Conservation (phyloP, 768 basidiomycete genomes). For the Coprinopsis marcescibilis region DNA sequence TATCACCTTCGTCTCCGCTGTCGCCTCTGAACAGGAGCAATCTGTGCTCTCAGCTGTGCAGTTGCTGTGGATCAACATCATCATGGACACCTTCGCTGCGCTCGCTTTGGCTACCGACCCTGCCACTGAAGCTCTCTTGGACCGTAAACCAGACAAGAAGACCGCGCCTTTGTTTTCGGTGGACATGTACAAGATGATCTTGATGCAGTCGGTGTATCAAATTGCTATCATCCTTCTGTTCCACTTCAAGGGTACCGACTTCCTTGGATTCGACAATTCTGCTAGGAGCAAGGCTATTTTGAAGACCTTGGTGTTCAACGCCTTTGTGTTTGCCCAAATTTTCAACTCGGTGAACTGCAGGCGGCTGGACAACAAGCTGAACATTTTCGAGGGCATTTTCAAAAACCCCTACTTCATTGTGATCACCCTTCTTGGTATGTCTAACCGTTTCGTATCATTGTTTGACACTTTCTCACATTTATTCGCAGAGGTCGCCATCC, state of each 20-base stretch:
- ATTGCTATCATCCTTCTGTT: slow-evolving; percentile 78
- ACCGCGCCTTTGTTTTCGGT: slow-evolving; percentile 83
- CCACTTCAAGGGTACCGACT: slow-evolving; percentile 75
- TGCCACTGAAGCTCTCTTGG: slow-evolving; percentile 70
- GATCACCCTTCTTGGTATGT: slow-evolving; percentile 80
- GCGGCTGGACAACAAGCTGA: slow-evolving; percentile 77
- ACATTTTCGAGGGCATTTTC: slow-evolving; percentile 80
- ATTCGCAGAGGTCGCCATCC: slow-evolving; percentile 72
- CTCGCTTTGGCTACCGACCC: slow-evolving; percentile 97
- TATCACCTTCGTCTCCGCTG: slow-evolving; percentile 87
- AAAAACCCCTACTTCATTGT: slow-evolving; percentile 79
- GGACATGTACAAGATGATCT: slow-evolving; percentile 96
- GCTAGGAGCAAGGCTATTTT: slow-evolving; percentile 42
- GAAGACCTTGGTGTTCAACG: slow-evolving; percentile 91
- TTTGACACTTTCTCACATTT: slow-evolving; percentile 6
- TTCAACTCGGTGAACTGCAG: slow-evolving; percentile 94
- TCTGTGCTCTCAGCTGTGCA: slow-evolving; percentile 96
- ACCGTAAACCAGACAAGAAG: slow-evolving; percentile 89
- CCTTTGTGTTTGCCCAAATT: slow-evolving; percentile 97
- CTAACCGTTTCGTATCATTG: not conserved
- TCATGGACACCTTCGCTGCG: slow-evolving; percentile 98
- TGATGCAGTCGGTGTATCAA: slow-evolving; percentile 86
- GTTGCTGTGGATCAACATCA: slow-evolving; percentile 97
- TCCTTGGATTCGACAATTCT: slow-evolving; percentile 53
- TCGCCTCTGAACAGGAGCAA: slow-evolving; percentile 66